Conservation (phyloP, 306 rosid species). For the Cucurbita maxima region DNA sequence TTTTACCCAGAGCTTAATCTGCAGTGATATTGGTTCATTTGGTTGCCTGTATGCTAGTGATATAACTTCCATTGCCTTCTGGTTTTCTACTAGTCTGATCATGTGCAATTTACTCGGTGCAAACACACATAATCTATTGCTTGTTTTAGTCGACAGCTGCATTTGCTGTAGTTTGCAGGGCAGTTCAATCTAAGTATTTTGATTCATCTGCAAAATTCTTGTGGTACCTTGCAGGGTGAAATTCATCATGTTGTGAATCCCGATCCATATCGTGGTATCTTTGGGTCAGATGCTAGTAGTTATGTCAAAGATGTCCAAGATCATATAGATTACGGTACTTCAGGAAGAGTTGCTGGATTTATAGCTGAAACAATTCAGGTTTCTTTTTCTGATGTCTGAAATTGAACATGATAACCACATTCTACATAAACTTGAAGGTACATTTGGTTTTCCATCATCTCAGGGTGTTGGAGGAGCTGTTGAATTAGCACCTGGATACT, state of each 20-base stretch:
- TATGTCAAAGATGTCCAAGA: constrained; percentile 77
- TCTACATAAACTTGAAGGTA: neutral
- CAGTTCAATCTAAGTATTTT: neutral
- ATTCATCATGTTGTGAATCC: constrained; percentile 77
- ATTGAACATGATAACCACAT: neutral
- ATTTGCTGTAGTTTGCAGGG: neutral
- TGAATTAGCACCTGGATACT: constrained; percentile 79
- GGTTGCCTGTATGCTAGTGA: neutral
- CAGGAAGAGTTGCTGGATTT: constrained; percentile 77
- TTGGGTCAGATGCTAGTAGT: constrained; percentile 48
- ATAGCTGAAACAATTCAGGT: constrained; percentile 89
- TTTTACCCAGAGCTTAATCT: neutral
- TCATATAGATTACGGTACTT: constrained; percentile 66
- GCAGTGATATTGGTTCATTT: neutral
- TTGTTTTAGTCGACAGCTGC: neutral
- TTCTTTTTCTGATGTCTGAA: constrained; percentile 2
- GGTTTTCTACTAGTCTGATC: neutral
- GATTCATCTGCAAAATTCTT: neutral
- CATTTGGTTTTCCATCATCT: constrained; percentile 1
- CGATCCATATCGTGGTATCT: constrained; percentile 72
- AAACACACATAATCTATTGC: neutral
- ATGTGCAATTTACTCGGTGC: neutral
- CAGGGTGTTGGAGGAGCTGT: constrained; percentile 93
- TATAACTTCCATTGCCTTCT: neutral
- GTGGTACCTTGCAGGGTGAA: constrained; percentile 44